A percentile compares a stretch with the other conserved stretches of the same genome.
Conservation (phyloP, 306 rosid genomes). For the Parietaria judaica region DNA sequence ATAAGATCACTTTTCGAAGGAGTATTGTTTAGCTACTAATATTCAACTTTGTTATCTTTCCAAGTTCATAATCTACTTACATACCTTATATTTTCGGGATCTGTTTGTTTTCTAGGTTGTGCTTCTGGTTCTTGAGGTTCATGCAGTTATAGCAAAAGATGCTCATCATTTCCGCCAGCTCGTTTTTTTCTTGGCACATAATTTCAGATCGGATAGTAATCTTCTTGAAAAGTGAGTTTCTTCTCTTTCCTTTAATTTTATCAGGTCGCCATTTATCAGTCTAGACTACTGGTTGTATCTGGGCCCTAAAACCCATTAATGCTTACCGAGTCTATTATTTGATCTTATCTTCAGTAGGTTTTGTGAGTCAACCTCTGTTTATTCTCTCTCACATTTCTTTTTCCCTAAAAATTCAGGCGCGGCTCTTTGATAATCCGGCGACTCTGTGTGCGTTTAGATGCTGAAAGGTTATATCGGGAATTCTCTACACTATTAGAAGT, state of each 20-base stretch:
- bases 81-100: too few species aligned
- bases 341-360: too few species aligned
- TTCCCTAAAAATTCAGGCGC: conserved; percentile 43
- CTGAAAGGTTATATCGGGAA: conserved; percentile 89
- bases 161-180: conserved; percentile 73
- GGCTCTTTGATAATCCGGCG: conserved; percentile 94
- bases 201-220: conserved; percentile 64
- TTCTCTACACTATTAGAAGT: conserved; percentile 79
- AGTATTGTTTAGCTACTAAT: too few species aligned
- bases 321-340: too few species aligned
- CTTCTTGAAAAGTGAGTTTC: conserved; percentile 81
- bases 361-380: background rate
- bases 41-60: too few species aligned
- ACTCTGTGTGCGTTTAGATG: conserved; percentile 88
- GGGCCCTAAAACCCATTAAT: too few species aligned
- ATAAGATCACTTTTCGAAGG: too few species aligned
- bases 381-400: conserved; percentile 12
- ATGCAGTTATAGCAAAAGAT: conserved; percentile 90
- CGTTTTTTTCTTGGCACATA: conserved; percentile 74
- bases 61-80: too few species aligned
- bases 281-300: too few species aligned
- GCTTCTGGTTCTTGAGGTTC: conserved; percentile 91
- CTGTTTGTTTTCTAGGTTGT: conserved; percentile 55
- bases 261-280: conserved; percentile 13
- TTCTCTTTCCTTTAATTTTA: background rate